These are phyloP conservation scores for Populus tremula DNA, from an alignment of 345 rosid genomes.

Conservation along the genomic window DNA sequence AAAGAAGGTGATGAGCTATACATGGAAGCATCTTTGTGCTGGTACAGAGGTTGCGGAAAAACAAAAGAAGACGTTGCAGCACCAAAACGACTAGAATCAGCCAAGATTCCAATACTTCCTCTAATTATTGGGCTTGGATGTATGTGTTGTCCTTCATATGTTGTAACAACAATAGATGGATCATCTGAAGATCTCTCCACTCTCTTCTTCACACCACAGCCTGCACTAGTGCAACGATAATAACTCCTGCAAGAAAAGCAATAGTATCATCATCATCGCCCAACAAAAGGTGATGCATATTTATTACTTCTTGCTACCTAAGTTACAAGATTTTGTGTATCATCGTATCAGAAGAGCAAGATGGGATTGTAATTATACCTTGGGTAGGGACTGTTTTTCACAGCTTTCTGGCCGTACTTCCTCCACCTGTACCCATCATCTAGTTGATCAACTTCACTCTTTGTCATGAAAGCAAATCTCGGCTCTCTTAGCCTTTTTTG, in stretches of 20 bases:
- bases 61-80: slow-evolving; percentile 39
- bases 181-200: slow-evolving; percentile 94
- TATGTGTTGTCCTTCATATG: slow-evolving; percentile 91
- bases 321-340: slow-evolving; percentile 1
- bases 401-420: slow-evolving; percentile 98
- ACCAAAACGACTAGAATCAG: slow-evolving; percentile 23
- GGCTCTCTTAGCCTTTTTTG: slow-evolving; percentile 78
- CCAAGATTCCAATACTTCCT: slow-evolving; percentile 48
- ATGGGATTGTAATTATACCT: slow-evolving; percentile 50
- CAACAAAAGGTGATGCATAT: background rate
- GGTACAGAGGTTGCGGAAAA: slow-evolving; percentile 45
- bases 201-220: slow-evolving; percentile 96
- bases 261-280: background rate
- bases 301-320: slow-evolving; percentile 12
- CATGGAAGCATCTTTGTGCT: slow-evolving; percentile 34
- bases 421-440: slow-evolving; percentile 99
- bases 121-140: slow-evolving; percentile 76
- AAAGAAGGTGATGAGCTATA: slow-evolving; percentile 37
- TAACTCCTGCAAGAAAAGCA: slow-evolving; percentile 62
- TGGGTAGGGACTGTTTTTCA: slow-evolving; percentile 93
- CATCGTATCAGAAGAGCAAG: background rate
- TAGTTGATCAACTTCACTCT: slow-evolving; percentile 91
- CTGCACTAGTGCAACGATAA: slow-evolving; percentile 91
- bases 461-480: slow-evolving; percentile 92
- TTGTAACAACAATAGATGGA: slow-evolving; percentile 74